Base-by-base conservation (phyloP, 441 rosid species). In the Adansonia grandidieri region DNA sequence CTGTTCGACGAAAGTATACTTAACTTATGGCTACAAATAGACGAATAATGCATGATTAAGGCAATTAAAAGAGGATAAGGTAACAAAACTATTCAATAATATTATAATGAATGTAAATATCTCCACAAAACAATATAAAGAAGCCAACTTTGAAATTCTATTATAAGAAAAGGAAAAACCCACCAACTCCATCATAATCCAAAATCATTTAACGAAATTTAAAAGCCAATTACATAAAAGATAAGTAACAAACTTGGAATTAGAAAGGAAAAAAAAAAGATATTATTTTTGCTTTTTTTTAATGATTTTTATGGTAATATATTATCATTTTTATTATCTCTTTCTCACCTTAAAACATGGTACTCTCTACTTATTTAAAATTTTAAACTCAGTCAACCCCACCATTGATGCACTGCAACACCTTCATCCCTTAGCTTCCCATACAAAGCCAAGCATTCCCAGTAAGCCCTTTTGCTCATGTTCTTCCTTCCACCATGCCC, bases 341-440 rank as follows among this genome's bases (percentile, higher is more conserved):
- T 54, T 14, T 50, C 60, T 15, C 60, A 54, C 22, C 20, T 54
- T 54, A n/a, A 37, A 54, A 54, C 22, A n/a, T 11, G 20, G n/a
- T n/a, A n/a, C 60, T 15, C 20, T 54, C 60, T n/a, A 3, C 4
- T 54, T 54, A 6, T 15, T 14, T 19, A 54, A 54, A 54, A 17
- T 54, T 14, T 17, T 42, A 37, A 37, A 42, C 45, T 42, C 7
- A 5, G n/a, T 72, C 83, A 69, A 85, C 74, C 89, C 93, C 92
- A 87, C 91, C 92, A 88, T 82, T 90, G 92, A 73, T 88, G 92
- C 28, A 87, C 90, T 0, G 87, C 94, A 71, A 90, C 75, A 15
- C 91, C 90, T 53, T 85, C 89, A 62, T 89, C 92, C 79, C 86
- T 84, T 17, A 86, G 75, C 81, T 81, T 85, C 77, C 90, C 90